Conservation (phyloP, 2,329 filamentous ascomycete species). For the Fusarium lateritium region DNA sequence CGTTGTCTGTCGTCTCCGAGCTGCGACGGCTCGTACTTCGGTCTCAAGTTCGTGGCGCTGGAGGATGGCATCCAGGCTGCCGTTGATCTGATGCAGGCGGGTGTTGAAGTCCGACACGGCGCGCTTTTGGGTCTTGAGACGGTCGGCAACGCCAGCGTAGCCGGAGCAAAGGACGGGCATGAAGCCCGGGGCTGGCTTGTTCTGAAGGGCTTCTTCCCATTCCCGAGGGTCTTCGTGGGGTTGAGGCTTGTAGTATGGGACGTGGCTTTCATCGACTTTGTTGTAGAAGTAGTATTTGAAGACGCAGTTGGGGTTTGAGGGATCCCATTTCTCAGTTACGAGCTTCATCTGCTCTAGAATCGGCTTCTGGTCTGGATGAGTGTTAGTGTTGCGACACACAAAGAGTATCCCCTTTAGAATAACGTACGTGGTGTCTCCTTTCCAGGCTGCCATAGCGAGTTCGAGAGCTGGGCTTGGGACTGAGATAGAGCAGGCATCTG, state of each 20-base stretch:
- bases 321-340: constrained; percentile 82
- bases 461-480: constrained; percentile 63
- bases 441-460: constrained; percentile 68
- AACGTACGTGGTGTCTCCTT: constrained; percentile 65
- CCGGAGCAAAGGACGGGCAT: constrained; percentile 84
- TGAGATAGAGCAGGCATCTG: constrained; percentile 61
- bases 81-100: constrained; percentile 84
- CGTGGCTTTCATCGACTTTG: constrained; percentile 79
- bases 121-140: constrained; percentile 79
- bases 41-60: constrained; percentile 83
- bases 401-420: background rate
- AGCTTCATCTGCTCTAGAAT: constrained; percentile 81
- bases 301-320: constrained; percentile 75
- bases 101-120: constrained; percentile 79
- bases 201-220: constrained; percentile 87
- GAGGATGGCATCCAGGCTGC: constrained; percentile 78
- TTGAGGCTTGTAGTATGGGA: constrained; percentile 82
- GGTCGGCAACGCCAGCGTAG: constrained; percentile 79
- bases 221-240: constrained; percentile 80
- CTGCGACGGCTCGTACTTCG: constrained; percentile 80
- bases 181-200: constrained; percentile 82
- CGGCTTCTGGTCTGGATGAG: constrained; percentile 71
- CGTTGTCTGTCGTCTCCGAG: constrained; percentile 79
- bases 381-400: constrained; percentile 17
- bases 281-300: constrained; percentile 93